Conservation (phyloP, 306 rosid genomes). For the Geum urbanum region DNA sequence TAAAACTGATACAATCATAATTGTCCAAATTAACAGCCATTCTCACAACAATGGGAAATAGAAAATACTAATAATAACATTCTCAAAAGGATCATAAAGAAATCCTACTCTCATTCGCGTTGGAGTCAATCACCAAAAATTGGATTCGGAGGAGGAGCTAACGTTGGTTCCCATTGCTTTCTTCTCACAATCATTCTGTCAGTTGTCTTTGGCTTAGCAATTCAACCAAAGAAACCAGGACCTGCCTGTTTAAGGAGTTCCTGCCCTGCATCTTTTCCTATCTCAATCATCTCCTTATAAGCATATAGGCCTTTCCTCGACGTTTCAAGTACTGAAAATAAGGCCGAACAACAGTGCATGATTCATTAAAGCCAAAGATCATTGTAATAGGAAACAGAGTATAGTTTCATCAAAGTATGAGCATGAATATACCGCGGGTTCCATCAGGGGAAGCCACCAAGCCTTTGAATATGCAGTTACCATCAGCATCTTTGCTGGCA, state of each 20-base stretch:
- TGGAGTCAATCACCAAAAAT: conserved; percentile 12
- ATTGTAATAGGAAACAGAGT: background rate
- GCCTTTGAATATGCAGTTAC: conserved; percentile 75
- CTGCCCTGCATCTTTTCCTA: conserved; percentile 84
- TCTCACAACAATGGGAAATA: background rate
- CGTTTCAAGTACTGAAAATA: conserved; percentile 64
- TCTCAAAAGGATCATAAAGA: conserved; percentile 1
- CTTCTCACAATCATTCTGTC: background rate
- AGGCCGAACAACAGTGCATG: background rate
- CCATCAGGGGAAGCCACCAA: conserved; percentile 87
- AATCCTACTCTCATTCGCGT: background rate
- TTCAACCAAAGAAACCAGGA: conserved; percentile 67
- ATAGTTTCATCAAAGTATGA: background rate
- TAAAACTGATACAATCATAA: conserved; percentile 2
- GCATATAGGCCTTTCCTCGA: conserved; percentile 67
- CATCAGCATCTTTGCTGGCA: conserved; percentile 63
- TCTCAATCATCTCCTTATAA: conserved; percentile 59
- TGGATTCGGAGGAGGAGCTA: background rate
- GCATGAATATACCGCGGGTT: conserved; percentile 50
- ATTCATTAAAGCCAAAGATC: conserved; percentile 1
- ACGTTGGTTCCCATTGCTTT: background rate
- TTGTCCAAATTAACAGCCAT: background rate
- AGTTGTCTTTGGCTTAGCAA: conserved; percentile 17
- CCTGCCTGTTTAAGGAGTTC: conserved; percentile 83
- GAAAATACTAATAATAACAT: background rate